Base-by-base conservation (phyloP, 179 eudicot species). In the Spergularia azorica region DNA sequence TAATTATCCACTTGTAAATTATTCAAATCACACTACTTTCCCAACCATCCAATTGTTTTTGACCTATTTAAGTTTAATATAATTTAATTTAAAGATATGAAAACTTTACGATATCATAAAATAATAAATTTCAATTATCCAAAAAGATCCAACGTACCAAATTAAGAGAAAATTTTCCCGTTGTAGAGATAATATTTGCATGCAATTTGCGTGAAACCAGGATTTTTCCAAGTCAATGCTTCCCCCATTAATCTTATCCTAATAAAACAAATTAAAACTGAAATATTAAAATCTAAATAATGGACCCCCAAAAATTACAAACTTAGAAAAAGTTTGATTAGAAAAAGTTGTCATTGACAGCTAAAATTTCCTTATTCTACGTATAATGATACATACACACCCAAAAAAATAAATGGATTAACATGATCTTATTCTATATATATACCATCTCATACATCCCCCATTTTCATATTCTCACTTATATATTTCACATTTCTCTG, bases 141-240 rank as follows among this genome's bases (percentile, higher is more conserved):
- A 20, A 73, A 62, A 5, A 73, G 32, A 75, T 38, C 15, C 21
- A 74, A 69, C 70, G 75, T 69, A 36, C 63, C 61, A 70, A 70
- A 26, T 59, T 18, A 67, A 46, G 6, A 54, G 13, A 6, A 67
- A 76, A 58, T 20, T 18, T 13, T 67, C 21, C 43, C 72, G 73
- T 57, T 76, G 11, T 4, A 43, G 56, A 20, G 32, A 2, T 18
- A 57, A 74, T 57, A 18, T 10, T 55, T 67, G 58, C 71, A 65
- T 65, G 63, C 67, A 77, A 70, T 21, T 77, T 68, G 79, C 69
- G 67, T 18, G 51, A 77, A 70, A 77, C 54, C 12, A 48, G 71
- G 14, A 77, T n/a, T 39, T 26, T 52, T 78, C 65, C 39, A 39
- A 71, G 80, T 78, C 80, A 78, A 78, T 55, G 71, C 80, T 15